Percentiles rank a stretch among this genome's conserved stretches.
Evolutionary conservation across 768 basidiomycete species (phyloP).

Genomic region (Russula earlei): DNA sequence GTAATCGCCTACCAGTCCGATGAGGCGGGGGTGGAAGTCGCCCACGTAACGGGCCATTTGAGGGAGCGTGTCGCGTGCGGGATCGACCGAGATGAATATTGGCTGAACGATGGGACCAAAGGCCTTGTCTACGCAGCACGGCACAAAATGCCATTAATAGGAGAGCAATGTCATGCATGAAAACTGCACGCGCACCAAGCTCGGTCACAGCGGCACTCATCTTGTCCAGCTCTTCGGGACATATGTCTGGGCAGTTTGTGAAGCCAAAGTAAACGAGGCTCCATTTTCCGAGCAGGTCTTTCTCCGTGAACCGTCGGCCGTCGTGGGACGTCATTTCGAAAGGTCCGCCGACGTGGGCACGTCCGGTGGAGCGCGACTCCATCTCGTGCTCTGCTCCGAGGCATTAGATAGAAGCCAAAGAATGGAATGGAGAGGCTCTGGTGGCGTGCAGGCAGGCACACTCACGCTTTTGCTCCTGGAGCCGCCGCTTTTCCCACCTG

Average conservation of each 20-base stretch:
- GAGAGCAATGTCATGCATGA: neutral
- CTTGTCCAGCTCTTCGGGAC: slow-evolving; percentile 96
- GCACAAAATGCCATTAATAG: no score
- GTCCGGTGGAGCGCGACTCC: slow-evolving; percentile 63
- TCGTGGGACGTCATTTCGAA: slow-evolving; percentile 66
- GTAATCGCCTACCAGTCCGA: slow-evolving; percentile 86
- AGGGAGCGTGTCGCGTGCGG: slow-evolving; percentile 69
- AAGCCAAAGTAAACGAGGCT: slow-evolving; percentile 96
- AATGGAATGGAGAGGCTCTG: neutral
- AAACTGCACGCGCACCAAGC: slow-evolving; percentile 43
- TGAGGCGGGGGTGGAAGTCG: slow-evolving; percentile 88
- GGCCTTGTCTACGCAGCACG: slow-evolving; percentile 44
- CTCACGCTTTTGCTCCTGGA: slow-evolving; percentile 70
- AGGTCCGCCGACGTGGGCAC: slow-evolving; percentile 85
- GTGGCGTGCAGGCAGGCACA: no score
- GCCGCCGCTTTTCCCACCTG: slow-evolving; percentile 69
- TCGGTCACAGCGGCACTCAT: slow-evolving; percentile 66
- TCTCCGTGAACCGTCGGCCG: slow-evolving; percentile 64
- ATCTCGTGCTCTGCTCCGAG: slow-evolving; percentile 50
- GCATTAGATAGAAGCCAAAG: neutral
- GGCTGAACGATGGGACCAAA: slow-evolving; percentile 72
- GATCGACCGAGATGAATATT: slow-evolving; percentile 94
- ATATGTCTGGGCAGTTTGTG: slow-evolving; percentile 98
- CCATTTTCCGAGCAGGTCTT: slow-evolving; percentile 84
- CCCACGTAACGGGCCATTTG: slow-evolving; percentile 55